Evolutionary conservation across 192 early-diverging fungal species (phyloP).

Genomic region (Piromyces finnis): DNA sequence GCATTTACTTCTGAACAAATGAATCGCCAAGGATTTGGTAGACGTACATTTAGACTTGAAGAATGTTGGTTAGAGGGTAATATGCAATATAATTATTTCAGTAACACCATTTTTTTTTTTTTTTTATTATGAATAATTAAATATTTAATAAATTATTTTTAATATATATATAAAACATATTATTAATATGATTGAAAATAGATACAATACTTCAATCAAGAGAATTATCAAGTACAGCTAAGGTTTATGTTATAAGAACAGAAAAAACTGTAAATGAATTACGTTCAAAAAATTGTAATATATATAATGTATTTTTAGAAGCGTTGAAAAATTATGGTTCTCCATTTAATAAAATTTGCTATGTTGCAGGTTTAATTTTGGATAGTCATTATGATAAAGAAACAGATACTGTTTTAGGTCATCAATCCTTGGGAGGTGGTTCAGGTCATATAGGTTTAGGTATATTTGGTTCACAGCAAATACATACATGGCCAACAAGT

Average conservation of each 20-base stretch:
- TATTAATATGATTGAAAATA: not conserved
- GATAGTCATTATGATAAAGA: slow-evolving; percentile 37
- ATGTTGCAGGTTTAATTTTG: slow-evolving; percentile 30
- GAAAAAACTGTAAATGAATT: not conserved
- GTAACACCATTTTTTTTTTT: no score
- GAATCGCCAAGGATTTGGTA: slow-evolving; percentile 45
- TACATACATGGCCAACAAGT: slow-evolving; percentile 38
- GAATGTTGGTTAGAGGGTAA: slow-evolving; percentile 16
- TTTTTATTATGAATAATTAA: no score
- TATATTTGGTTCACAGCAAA: slow-evolving; percentile 48
- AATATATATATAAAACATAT: no score
- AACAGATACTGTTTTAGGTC: slow-evolving; percentile 25
- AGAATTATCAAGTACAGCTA: not conserved
- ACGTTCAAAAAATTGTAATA: slow-evolving; percentile 1
- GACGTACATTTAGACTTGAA: slow-evolving; percentile 45
- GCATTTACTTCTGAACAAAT: slow-evolving; percentile 53
- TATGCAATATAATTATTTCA: not conserved
- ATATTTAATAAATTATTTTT: no score
- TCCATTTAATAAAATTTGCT: slow-evolving; percentile 16
- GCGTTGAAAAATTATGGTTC: slow-evolving; percentile 23
- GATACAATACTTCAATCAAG: not conserved
- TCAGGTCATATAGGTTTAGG: slow-evolving; percentile 23
- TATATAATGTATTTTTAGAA: slow-evolving; percentile 28
- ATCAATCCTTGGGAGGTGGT: slow-evolving; percentile 47
- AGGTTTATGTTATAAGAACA: not conserved